These are phyloP conservation scores for Talaromyces funiculosus DNA, from an alignment of 2,329 filamentous ascomycete genomes.

Conservation along the genomic window DNA sequence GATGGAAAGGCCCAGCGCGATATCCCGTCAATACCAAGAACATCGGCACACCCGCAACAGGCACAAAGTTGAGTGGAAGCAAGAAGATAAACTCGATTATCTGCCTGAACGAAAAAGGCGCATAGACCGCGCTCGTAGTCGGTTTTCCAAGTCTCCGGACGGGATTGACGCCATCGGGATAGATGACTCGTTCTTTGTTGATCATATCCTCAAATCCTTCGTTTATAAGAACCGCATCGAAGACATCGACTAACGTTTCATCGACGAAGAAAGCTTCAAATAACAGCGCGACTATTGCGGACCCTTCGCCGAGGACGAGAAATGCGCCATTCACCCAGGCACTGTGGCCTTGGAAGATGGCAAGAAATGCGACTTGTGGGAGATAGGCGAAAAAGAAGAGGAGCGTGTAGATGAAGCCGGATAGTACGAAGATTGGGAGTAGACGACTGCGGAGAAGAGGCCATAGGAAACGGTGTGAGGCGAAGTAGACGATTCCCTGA, in stretches of 20 bases:
- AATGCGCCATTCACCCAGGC: conserved; percentile 90
- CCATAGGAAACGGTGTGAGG: conserved; percentile 70
- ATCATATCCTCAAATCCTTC: conserved; percentile 66
- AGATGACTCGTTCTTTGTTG: conserved; percentile 59
- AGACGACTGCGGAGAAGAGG: conserved; percentile 73
- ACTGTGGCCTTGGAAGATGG: conserved; percentile 76
- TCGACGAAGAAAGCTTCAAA: conserved; percentile 81
- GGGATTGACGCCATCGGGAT: conserved; percentile 62
- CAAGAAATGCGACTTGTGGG: conserved; percentile 81
- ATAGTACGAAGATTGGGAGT: conserved; percentile 74
- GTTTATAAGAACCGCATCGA: conserved; percentile 78
- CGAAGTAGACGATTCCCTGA: conserved; percentile 76
- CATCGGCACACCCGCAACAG: conserved; percentile 72
- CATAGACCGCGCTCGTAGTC: conserved; percentile 68
- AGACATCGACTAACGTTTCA: conserved; percentile 71
- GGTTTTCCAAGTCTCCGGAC: conserved; percentile 79
- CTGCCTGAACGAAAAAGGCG: conserved; percentile 85
- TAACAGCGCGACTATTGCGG: conserved; percentile 57
- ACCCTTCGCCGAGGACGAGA: conserved; percentile 66
- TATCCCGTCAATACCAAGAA: conserved; percentile 88
- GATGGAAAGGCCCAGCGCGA: conserved; percentile 77
- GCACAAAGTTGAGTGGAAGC: conserved; percentile 81
- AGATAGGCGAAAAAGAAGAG: conserved; percentile 85
- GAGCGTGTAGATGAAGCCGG: conserved; percentile 72
- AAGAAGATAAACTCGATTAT: conserved; percentile 76